Conservation (phyloP, 805 yeast species). For the Suhomyces vadensis region DNA sequence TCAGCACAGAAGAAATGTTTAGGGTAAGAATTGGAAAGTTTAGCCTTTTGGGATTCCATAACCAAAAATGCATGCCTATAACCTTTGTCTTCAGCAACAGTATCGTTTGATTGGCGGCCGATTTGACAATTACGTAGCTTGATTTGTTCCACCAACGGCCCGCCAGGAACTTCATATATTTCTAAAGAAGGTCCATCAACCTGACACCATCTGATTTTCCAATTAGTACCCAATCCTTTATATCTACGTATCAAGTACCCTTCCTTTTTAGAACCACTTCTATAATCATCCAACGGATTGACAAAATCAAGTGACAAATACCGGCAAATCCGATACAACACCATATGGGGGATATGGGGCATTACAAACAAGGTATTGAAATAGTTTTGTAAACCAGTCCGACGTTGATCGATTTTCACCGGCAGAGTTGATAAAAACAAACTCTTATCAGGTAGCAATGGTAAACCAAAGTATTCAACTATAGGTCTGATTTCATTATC, state of each 20-base stretch:
- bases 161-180: constrained; percentile 58
- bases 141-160: constrained; percentile 53
- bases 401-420: constrained; percentile 60
- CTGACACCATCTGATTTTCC: constrained; percentile 73
- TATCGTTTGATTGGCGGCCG: constrained; percentile 49
- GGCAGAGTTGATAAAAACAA: constrained; percentile 64
- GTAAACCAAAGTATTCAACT: constrained; percentile 53
- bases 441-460: constrained; percentile 63
- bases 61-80: constrained; percentile 63
- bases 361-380: constrained; percentile 56
- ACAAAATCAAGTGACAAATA: constrained; percentile 70
- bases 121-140: constrained; percentile 52
- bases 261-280: constrained; percentile 57
- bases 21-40: constrained; percentile 36
- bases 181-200: constrained; percentile 60
- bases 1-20: constrained; percentile 78
- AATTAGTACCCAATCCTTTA: constrained; percentile 59
- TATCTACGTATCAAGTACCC: constrained; percentile 65
- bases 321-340: constrained; percentile 55
- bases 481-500: constrained; percentile 60
- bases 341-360: constrained; percentile 57
- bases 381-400: constrained; percentile 56
- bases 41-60: constrained; percentile 44
- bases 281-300: constrained; percentile 54
- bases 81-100: constrained; percentile 47